Base-by-base conservation (phyloP, 1,284 basidiomycete species). In the Trichosporon sp. region DNA sequence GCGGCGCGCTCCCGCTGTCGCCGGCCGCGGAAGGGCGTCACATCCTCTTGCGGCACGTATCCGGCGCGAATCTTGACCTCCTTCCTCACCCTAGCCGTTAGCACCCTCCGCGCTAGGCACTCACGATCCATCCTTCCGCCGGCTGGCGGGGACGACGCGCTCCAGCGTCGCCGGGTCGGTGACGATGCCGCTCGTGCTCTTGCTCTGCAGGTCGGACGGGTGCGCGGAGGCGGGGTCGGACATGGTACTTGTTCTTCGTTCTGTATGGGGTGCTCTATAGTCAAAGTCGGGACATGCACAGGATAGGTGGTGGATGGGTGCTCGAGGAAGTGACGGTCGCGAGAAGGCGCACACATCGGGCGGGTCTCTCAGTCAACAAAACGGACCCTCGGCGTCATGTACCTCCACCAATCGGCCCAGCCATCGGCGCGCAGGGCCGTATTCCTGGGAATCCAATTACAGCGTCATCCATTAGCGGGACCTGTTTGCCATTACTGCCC, bases 1-100 rank as follows among this genome's bases (percentile, higher is more conserved):
- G 84, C 62, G 27, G 93, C 92, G 82, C 89, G 87, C 75, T 90
- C 88, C 62, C 87, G 84, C 80, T 93, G 91, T 42, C 89, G 88
- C 60, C 89, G 86, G 25, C 91, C 88, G 62, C 93, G 88, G 82
- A 95, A 98, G 47, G 89, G 89, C 35, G 87, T 86, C 13, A 97
- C 88, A 83, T 98, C 95, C 82, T 98, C 95, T 80, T 93, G 92
- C 0, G 95, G 95, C 1, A 93, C 96, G 83, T 90, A 98, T 1
- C 95, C 95, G 0, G 94, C 94, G 35, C 94, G 87, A 74, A 98
- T 90, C 84, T 91, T 95, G 72, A 92, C 85, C 81, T 97, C 89
- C 82, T 95, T 97, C 68, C 95, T 90, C 25, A 93, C 83, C 62
- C 95, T 97, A 34, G n/a, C 18, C 15, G 58, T 32, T 23, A 51